Percentiles rank a stretch among this genome's conserved stretches.
Evolutionary conservation across 257 asterid species (phyloP).

Genomic region (Gentiana dahurica): DNA sequence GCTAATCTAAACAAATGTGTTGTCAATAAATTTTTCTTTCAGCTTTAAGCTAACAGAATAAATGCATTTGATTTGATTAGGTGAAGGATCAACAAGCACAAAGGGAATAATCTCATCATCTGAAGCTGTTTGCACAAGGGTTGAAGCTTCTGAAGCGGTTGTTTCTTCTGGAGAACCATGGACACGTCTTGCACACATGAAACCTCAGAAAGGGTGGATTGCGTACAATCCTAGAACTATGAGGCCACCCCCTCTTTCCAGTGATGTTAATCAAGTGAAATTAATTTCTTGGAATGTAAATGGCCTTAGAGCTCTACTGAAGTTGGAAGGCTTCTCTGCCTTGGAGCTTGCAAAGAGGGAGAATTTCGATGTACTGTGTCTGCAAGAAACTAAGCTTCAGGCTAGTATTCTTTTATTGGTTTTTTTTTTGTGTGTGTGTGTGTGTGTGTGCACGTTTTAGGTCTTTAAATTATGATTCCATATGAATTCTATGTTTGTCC

Average conservation of each 20-base stretch:
- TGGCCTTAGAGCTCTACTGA: constrained; percentile 83
- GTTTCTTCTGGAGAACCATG: constrained; percentile 59
- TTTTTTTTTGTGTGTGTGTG: too few species aligned
- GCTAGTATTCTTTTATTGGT: constrained; percentile 19
- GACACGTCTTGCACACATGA: constrained; percentile 85
- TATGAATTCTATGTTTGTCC: neutral
- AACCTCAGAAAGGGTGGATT: constrained; percentile 80
- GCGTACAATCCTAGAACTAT: constrained; percentile 77
- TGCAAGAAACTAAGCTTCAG: constrained; percentile 97
- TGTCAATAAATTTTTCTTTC: constrained; percentile 5
- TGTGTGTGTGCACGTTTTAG: neutral
- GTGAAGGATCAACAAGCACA: constrained; percentile 25
- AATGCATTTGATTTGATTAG: constrained; percentile 17
- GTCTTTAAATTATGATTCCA: neutral
- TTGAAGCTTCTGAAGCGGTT: constrained; percentile 21
- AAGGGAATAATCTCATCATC: constrained; percentile 34
- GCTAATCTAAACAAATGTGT: constrained; percentile 2
- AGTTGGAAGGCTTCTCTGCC: constrained; percentile 50
- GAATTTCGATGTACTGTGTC: constrained; percentile 72
- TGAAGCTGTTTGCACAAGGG: constrained; percentile 20
- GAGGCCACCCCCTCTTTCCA: constrained; percentile 68
- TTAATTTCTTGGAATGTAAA: constrained; percentile 95
- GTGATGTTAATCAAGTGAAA: constrained; percentile 48
- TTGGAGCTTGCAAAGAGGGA: constrained; percentile 77
- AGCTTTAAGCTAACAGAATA: constrained; percentile 5